Base-by-base conservation (phyloP, 2,329 filamentous ascomycete species). In the Akanthomyces muscarius region DNA sequence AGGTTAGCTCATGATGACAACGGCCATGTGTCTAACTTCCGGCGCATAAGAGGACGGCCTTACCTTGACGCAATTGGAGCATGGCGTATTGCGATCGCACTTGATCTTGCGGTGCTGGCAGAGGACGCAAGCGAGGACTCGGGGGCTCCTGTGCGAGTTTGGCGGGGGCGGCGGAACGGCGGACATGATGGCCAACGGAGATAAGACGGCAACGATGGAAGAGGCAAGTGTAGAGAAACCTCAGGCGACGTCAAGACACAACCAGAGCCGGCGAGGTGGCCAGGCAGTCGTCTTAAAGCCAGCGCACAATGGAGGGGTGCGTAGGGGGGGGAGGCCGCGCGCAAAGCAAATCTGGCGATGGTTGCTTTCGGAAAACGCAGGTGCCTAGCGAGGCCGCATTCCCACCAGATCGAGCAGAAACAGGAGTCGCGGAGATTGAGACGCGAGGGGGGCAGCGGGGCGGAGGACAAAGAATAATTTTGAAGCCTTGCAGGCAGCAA, bases 71-170 rank as follows among this genome's bases (percentile, higher is more conserved):
- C 84, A 86, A 67, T 86, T 86, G 63, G 83, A 81, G 68, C 84
- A 86, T 4, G 84, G 84, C 47, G 81, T 84, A 48, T 79, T 80
- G 65, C 84, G 79, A 68, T 86, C 83, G 72, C 84, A 87, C 71
- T 85, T 86, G 73, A 86, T 86, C 74, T 87, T 86, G 68, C 84
- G 80, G 69, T 83, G 81, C 70, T 86, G 84, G 69, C 84, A 86
- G 44, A 86, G 75, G 23, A 84, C 81, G 67, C 83, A 85, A 23
- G 81, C 81, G 63, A 84, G 73, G 53, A 84, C 77, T 67, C 82
- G 75, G 16, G 75, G 72, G 14, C 76, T 73, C 70, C 80, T 82
- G 62, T 72, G 71, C 56, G 70, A 5, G 38, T 55, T 28, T 14
- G 47, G 44, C 21, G 58, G 25, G 11, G 53, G 60, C 52, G 63